Conservation (phyloP, 495 filamentous ascomycete species). For the Penicillium daleae region DNA sequence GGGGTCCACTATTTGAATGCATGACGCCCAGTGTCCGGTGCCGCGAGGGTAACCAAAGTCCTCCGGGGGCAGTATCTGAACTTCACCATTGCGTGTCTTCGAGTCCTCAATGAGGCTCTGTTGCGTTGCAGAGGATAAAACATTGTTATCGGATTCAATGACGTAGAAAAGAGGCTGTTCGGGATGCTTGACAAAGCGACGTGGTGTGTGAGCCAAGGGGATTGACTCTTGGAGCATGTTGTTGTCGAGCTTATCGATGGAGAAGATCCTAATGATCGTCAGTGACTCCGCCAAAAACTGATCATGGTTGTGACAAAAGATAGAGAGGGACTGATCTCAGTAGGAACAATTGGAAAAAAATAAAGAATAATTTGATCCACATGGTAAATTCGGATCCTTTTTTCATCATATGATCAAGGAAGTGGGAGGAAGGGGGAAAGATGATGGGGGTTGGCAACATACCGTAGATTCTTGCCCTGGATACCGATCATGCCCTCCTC, state of each 20-base stretch:
- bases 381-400: constrained; percentile 50
- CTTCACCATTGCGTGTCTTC: constrained; percentile 69
- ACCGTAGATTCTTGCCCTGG: constrained; percentile 86
- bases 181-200: constrained; percentile 83
- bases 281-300: constrained; percentile 28
- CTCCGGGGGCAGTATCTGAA: constrained; percentile 68
- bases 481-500: constrained; percentile 95
- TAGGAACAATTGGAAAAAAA: constrained; percentile 78
- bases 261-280: constrained; percentile 73
- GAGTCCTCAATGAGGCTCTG: constrained; percentile 68
- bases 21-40: constrained; percentile 89
- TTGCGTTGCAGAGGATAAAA: constrained; percentile 74
- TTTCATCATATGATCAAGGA: constrained; percentile 69
- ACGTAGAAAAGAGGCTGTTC: constrained; percentile 90
- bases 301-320: constrained; percentile 1
- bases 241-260: constrained; percentile 81
- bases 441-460: constrained; percentile 43
- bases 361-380: constrained; percentile 57
- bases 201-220: constrained; percentile 86
- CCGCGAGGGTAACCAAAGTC: constrained; percentile 90
- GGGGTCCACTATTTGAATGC: constrained; percentile 88
- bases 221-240: constrained; percentile 89
- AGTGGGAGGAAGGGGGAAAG: constrained; percentile 13
- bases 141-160: constrained; percentile 90
- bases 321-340: constrained; percentile 48